These are phyloP conservation scores for Linderniella brevidens DNA, from an alignment of 257 asterid species.

Conservation along the genomic window DNA sequence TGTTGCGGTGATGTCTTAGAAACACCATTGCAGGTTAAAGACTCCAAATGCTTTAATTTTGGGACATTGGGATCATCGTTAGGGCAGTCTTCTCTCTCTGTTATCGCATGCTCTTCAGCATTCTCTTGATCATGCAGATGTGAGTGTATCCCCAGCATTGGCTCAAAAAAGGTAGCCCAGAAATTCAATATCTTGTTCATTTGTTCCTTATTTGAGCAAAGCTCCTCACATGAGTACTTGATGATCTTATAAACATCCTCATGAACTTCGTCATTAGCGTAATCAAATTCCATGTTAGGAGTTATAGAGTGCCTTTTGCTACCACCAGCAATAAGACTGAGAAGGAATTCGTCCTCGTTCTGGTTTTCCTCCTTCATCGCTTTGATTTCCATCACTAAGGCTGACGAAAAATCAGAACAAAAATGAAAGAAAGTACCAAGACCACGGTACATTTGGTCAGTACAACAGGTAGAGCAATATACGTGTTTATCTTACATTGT, in stretches of 20 bases:
- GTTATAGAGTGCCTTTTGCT: slow-evolving; percentile 48
- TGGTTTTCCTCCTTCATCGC: slow-evolving; percentile 71
- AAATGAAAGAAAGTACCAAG: neutral
- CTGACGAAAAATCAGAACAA: slow-evolving; percentile 29
- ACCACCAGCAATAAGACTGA: slow-evolving; percentile 57
- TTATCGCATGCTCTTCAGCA: slow-evolving; percentile 35
- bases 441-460: neutral
- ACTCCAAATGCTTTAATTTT: too few relatives aligned
- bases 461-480: too few relatives aligned
- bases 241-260: slow-evolving; percentile 75
- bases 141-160: slow-evolving; percentile 56
- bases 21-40: too few relatives aligned
- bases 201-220: slow-evolving; percentile 90
- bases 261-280: slow-evolving; percentile 57
- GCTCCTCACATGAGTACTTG: slow-evolving; percentile 81
- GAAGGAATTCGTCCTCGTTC: slow-evolving; percentile 65
- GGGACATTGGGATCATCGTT: slow-evolving; percentile 2
- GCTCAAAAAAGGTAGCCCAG: slow-evolving; percentile 85
- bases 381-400: slow-evolving; percentile 74
- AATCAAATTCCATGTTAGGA: slow-evolving; percentile 73
- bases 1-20: too few relatives aligned
- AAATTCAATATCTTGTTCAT: slow-evolving; percentile 58
- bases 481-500: too few relatives aligned
- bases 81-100: slow-evolving; percentile 56
- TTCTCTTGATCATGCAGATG: slow-evolving; percentile 27